Evolutionary conservation across 305 asterid species (phyloP).

Genomic region (Solanum hybrid): DNA sequence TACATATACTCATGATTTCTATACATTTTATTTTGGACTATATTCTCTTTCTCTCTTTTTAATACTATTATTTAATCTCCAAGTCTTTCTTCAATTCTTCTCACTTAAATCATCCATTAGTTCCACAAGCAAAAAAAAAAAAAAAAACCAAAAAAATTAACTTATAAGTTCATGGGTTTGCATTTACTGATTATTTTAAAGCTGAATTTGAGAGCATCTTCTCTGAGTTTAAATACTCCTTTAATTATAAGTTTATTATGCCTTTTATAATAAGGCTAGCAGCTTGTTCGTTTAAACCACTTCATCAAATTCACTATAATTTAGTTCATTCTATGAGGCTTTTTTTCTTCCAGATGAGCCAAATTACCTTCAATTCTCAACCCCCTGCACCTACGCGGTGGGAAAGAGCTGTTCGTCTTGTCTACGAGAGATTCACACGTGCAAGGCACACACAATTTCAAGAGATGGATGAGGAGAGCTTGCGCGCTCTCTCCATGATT

Average conservation of each 20-base stretch:
- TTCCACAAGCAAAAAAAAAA: not conserved
- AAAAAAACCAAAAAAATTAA: not conserved
- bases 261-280: conserved; percentile 42
- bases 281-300: conserved; percentile 29
- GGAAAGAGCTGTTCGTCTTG: conserved; percentile 50
- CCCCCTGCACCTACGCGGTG: conserved; percentile 21
- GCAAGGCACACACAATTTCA: conserved; percentile 23
- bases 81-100: not conserved
- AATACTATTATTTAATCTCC: not conserved
- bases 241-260: conserved; percentile 27
- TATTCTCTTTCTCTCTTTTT: not conserved
- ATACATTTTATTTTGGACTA: not conserved
- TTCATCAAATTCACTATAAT: conserved; percentile 22
- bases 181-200: conserved; percentile 32
- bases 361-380: conserved; percentile 20
- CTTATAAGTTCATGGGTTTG: conserved; percentile 16
- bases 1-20: not conserved
- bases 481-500: conserved; percentile 38
- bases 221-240: conserved; percentile 14
- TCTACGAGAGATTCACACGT: conserved; percentile 27
- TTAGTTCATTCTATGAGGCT: conserved; percentile 20
- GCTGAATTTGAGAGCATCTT: conserved; percentile 17
- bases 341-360: conserved; percentile 51
- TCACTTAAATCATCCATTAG: not conserved
- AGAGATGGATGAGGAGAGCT: conserved; percentile 39